Conservation (phyloP, 1,139 yeast species). For the Yamadazyma sp. region DNA sequence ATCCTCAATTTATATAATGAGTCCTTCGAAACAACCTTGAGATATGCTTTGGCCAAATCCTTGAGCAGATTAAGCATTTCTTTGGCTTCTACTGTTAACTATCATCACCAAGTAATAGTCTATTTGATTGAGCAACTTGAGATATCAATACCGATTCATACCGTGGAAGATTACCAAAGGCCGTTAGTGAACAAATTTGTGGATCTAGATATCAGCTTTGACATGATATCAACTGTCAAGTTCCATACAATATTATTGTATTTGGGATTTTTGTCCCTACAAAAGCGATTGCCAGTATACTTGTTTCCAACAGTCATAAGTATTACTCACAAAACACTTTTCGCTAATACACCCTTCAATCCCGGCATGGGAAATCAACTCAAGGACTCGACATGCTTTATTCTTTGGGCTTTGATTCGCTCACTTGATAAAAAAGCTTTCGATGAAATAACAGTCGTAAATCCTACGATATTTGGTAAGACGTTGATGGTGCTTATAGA, state of each 20-base stretch:
- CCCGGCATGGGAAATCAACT: slow-evolving; percentile 63
- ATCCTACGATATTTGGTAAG: slow-evolving; percentile 17
- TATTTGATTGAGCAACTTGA: slow-evolving; percentile 29
- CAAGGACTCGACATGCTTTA: slow-evolving; percentile 82
- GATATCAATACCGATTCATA: slow-evolving; percentile 17
- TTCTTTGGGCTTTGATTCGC: slow-evolving; percentile 41
- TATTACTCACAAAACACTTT: slow-evolving; percentile 45
- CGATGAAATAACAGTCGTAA: slow-evolving; percentile 11
- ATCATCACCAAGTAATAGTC: slow-evolving; percentile 31
- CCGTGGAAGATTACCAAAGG: slow-evolving; percentile 17
- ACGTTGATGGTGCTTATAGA: slow-evolving; percentile 47
- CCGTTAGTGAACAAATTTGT: slow-evolving; percentile 7
- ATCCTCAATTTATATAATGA: slow-evolving; percentile 21
- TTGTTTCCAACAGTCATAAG: slow-evolving; percentile 27
- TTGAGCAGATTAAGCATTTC: slow-evolving; percentile 24
- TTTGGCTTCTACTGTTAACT: slow-evolving; percentile 25
- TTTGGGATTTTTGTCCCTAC: slow-evolving; percentile 35
- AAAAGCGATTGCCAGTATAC: slow-evolving; percentile 26
- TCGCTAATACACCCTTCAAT: slow-evolving; percentile 21
- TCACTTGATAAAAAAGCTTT: slow-evolving; percentile 22
- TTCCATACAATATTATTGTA: slow-evolving; percentile 37
- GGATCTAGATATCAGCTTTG: slow-evolving; percentile 18
- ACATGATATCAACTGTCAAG: slow-evolving; percentile 26
- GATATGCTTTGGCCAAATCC: slow-evolving; percentile 41
- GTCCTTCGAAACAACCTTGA: slow-evolving; percentile 30